Percentiles rank a stretch among this genome's conserved stretches.
Evolutionary conservation across 495 filamentous ascomycete genomes (phyloP).

Genomic region (Penicillium cosmopolitanum): DNA sequence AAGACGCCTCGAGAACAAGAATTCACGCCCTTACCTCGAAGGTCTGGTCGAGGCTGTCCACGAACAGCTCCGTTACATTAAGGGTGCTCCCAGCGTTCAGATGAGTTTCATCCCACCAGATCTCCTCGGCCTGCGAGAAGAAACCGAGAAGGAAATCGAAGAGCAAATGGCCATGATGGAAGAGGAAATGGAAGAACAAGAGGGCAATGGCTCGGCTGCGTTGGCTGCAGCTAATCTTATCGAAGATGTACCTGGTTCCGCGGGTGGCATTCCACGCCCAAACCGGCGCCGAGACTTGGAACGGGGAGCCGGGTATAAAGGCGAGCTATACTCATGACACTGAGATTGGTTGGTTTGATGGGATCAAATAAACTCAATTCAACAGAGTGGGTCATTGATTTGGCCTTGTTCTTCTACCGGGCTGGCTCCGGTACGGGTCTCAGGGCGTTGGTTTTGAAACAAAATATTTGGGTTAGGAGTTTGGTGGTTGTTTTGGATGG

Average conservation of each 20-base stretch:
- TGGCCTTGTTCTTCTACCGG: slow-evolving; percentile 12
- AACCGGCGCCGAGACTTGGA: slow-evolving; percentile 48
- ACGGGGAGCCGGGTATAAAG: slow-evolving; percentile 42
- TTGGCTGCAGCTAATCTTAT: slow-evolving; percentile 10
- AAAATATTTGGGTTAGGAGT: not conserved
- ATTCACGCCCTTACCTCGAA: slow-evolving; percentile 73
- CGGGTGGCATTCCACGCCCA: slow-evolving; percentile 25
- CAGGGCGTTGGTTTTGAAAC: slow-evolving; percentile 10
- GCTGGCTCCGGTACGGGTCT: slow-evolving; percentile 13
- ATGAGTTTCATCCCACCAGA: slow-evolving; percentile 80
- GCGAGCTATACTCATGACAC: slow-evolving; percentile 45
- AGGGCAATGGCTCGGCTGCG: slow-evolving; percentile 31
- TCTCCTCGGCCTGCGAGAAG: slow-evolving; percentile 71
- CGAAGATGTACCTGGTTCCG: slow-evolving; percentile 23
- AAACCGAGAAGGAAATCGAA: slow-evolving; percentile 76
- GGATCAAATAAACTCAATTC: too few relatives aligned
- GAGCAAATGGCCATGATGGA: slow-evolving; percentile 68
- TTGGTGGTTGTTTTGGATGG: slow-evolving; percentile 1
- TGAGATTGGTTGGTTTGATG: not conserved
- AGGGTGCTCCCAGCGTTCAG: slow-evolving; percentile 84
- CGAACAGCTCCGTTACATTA: slow-evolving; percentile 86
- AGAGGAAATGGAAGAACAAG: slow-evolving; percentile 51
- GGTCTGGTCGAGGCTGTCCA: slow-evolving; percentile 72
- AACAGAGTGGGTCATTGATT: not conserved
- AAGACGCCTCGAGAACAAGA: slow-evolving; percentile 73